Evolutionary conservation across 805 yeast genomes (phyloP), one percentile per base, ranked within the genome.

Genomic region (Kluyveromyces aestuarii): DNA sequence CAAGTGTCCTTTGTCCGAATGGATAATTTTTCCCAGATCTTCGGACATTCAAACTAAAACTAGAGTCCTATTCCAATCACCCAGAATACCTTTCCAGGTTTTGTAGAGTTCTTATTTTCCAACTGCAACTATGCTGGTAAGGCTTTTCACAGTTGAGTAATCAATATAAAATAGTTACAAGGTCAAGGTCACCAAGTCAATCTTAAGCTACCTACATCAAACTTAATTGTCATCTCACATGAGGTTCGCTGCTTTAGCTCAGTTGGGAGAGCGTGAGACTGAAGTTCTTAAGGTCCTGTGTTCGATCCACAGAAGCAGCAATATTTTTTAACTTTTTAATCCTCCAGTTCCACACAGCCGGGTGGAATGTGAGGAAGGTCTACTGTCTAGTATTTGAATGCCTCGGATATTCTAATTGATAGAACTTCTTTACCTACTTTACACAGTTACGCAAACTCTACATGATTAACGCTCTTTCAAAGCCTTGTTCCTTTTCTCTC

Each of bases 401-500:
- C 38, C 6, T 3, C 6, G 38, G 35, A 33, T 17, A 5, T 6
- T 42, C 36, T 19, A n/a, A 16, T 41, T 41, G 6, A 21, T 21
- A 21, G 3, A 21, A 21, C 6, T 4, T 21, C 6, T 21, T 21
- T 6, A 21, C 25, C 25, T 21, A 21, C 25, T 21, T 14, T 38
- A 36, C 27, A 44, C 41, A 27, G 11, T 17, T 17, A 18, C 13
- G 13, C 35, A n/a, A 39, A 40, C n/a, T 41, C 11, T n/a, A 8
- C 16, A 11, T 10, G 33, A 27, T 38, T 64, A 85, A 67, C 97
- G 96, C 63, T 90, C 98, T 65, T 83, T 88, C 64, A 90, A 80
- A 60, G 89, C 72, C 71, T 91, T 91, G 72, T 90, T 91, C 71
- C 98, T 82, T 84, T 91, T 91, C 64, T 91, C 99, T 63, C 84